Percentiles rank a stretch among this genome's conserved stretches.
These are phyloP conservation scores for Coniosporium apollinis DNA, from an alignment of 495 filamentous ascomycete genomes.

Conservation along the genomic window DNA sequence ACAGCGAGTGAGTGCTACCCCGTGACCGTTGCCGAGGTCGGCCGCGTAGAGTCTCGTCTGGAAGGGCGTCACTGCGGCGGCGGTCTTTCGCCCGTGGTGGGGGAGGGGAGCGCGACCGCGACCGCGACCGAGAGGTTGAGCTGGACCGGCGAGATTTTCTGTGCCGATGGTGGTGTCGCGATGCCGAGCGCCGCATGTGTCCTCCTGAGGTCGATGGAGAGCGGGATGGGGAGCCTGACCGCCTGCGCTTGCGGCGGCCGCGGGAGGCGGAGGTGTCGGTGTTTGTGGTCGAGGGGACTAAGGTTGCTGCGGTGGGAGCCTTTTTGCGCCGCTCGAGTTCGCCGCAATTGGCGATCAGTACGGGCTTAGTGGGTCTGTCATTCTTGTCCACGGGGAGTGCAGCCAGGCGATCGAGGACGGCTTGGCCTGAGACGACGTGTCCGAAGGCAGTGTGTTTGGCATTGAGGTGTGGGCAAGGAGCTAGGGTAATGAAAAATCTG, in stretches of 20 bases:
- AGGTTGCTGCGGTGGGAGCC: slow-evolving; percentile 4
- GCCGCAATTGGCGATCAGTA: slow-evolving; percentile 24
- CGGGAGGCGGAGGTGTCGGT: slow-evolving; percentile 1
- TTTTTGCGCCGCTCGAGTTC: slow-evolving; percentile 22
- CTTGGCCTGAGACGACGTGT: slow-evolving; percentile 22
- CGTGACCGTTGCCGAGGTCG: slow-evolving; percentile 15
- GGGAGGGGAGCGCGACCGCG: not conserved
- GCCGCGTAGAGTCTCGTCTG: slow-evolving; percentile 19
- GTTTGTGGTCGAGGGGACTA: not conserved
- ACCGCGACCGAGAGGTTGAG: too few species aligned
- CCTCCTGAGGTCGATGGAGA: not conserved
- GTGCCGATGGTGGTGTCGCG: too few species aligned
- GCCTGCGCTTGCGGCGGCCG: slow-evolving; percentile 3
- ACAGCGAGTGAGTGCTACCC: slow-evolving; percentile 5
- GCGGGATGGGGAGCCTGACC: slow-evolving; percentile 1
- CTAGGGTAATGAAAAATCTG: slow-evolving; percentile 31
- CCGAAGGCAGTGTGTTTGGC: slow-evolving; percentile 28
- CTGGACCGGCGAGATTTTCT: too few species aligned
- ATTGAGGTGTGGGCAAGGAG: slow-evolving; percentile 24
- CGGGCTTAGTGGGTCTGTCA: slow-evolving; percentile 21
- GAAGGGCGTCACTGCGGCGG: slow-evolving; percentile 14
- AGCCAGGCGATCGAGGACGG: slow-evolving; percentile 19
- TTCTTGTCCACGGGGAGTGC: slow-evolving; percentile 21
- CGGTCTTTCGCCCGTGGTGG: slow-evolving; percentile 2
- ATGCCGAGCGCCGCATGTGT: not conserved